Evolutionary conservation across 257 asterid genomes (phyloP), one percentile per base, ranked within the genome.

Genomic region (Nicotiana noctiflora): DNA sequence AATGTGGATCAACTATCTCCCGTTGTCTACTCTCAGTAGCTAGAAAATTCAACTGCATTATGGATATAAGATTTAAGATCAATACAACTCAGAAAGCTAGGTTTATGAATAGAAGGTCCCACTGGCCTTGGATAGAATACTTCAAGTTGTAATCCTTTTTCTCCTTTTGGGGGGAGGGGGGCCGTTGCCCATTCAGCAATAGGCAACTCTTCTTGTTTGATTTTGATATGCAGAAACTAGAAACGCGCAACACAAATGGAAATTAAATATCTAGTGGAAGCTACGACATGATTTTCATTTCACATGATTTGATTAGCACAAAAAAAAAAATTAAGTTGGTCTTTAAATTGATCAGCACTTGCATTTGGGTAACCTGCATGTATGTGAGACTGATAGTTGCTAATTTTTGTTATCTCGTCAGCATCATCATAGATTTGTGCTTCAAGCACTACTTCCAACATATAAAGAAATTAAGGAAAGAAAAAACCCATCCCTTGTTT

Each of bases 1-100:
- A 93, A 15, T 87, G 89, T 81, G 89, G 87, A 86, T 94, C 97
- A 8, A 93, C 90, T 80, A 94, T 90, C 75, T 94, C 98, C 84
- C 90, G 91, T 46, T 88, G 97, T 86, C 96, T 89, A 76, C 83
- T 85, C 90, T 94, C 98, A 4, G 93, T 80, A 75, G 89, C 93
- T 76, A 94, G 83, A 86, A 86, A 90, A 83, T 94, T 91, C 57
- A 93, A 85, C 97, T 93, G 96, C 93, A 82, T 44, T 52, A 76
- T 52, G 72, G 84, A 85, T 15, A 76, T 15, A 60, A 31, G 37
- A 53, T n/a, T 21, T 27, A 17, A 52, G 59, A 76, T 61, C 8
- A 61, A 11, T 61, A 12, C 9, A 59, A 68, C 59, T 72, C n/a
- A 2, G 77, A 19, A 44, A 37, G 32, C 31, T 10, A 37, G 27